Percentiles rank a stretch among this genome's conserved stretches.
Conservation (phyloP, 305 asterid genomes). For the Plantago rigida region DNA sequence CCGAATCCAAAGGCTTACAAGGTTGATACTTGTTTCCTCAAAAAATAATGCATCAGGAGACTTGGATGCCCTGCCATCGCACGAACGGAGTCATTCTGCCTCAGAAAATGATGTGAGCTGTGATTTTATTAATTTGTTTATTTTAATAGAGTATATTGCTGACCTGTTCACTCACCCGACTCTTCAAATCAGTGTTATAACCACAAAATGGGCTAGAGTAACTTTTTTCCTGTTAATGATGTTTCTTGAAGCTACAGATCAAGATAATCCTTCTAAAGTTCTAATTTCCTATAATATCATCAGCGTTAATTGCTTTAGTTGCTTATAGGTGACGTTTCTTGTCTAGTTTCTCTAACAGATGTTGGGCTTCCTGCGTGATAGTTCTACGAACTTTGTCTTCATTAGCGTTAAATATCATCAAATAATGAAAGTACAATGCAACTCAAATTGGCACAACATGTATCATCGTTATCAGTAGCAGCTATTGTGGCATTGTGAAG, state of each 20-base stretch:
- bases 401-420: no score
- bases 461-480: no score
- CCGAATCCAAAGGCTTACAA: slow-evolving; percentile 95
- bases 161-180: background rate
- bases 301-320: slow-evolving; percentile 10
- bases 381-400: slow-evolving; percentile 38
- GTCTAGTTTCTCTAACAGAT: slow-evolving; percentile 46
- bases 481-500: no score
- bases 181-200: slow-evolving; percentile 8
- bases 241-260: slow-evolving; percentile 12
- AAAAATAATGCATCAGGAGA: slow-evolving; percentile 64
- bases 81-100: slow-evolving; percentile 52
- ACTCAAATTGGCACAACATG: no score
- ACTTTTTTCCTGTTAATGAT: background rate
- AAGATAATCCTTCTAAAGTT: slow-evolving; percentile 2
- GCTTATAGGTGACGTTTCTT: slow-evolving; percentile 20
- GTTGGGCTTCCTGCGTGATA: slow-evolving; percentile 50
- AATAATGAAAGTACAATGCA: no score
- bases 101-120: slow-evolving; percentile 70
- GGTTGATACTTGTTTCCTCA: slow-evolving; percentile 91
- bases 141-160: slow-evolving; percentile 9
- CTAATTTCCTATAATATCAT: background rate
- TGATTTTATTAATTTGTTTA: slow-evolving; percentile 8
- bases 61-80: slow-evolving; percentile 52
- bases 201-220: background rate